Base-by-base conservation (phyloP, 176 grass and related monocot genomes). In the Elymus sibiricus region DNA sequence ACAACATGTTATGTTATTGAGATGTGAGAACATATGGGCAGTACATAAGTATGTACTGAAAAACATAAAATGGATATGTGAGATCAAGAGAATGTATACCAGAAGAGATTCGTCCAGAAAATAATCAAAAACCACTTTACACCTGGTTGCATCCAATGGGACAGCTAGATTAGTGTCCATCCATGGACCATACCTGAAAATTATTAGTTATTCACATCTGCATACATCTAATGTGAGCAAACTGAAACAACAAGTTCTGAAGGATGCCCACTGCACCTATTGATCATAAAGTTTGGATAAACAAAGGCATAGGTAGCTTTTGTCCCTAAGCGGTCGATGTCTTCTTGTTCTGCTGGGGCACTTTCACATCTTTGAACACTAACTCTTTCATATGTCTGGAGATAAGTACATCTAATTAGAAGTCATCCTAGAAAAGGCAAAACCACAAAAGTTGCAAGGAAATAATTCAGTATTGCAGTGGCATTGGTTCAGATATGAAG, bases 271-370 rank as follows among this genome's bases (percentile, higher is more conserved):
- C 42, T 4, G 58, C 39, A 95, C 93, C 96, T 95, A 82, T 98
- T 98, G 73, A 98, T 92, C 93, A 98, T 98, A 79, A 98, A 98
- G 76, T 95, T 98, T 77, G 93, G 96, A 79, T 95, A 98, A 80
- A 98, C 79, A 82, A 98, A 98, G 39, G 96, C 93, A 92, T 98
- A 98, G 1, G 89, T 71, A 77, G 96, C 93, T 89, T 94, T 95
- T 49, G 82, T 89, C 64, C 96, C 96, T 73, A 98, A 83, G 16
- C 93, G 92, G 74, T 91, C 82, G 1, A 94, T 79, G 25, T 70
- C 76, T 81, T 89, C 81, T 68, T 85, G 24, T 42, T 89, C 82
- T 75, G 66, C 79, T 29, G 82, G 37, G 16, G 81, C 81, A 55
- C 91, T 88, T 80, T 90, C 88, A 86, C 96, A 98, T 88, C 79